Conservation (phyloP, 208 protist species). For the Leishmania tropica region DNA sequence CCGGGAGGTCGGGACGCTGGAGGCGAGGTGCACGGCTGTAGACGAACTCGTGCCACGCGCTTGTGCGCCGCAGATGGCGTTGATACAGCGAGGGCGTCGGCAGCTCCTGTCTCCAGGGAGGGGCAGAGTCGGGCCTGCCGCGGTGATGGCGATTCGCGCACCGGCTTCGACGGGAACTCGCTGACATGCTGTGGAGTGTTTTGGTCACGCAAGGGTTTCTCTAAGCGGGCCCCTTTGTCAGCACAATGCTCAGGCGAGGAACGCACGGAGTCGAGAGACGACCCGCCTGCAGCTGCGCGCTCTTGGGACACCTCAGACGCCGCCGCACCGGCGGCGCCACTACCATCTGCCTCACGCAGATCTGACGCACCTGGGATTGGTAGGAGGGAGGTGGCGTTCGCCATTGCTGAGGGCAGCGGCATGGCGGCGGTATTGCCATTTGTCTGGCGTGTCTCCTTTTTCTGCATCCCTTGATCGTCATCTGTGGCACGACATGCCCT, state of each 20-base stretch:
- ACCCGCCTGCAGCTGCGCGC: background rate
- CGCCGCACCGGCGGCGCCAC: background rate
- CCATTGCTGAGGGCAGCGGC: background rate
- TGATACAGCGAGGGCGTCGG: background rate
- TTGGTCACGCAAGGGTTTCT: background rate
- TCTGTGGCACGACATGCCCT: background rate
- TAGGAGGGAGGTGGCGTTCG: background rate
- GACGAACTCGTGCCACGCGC: background rate
- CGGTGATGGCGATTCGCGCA: background rate
- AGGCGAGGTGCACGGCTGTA: slow-evolving; percentile 5
- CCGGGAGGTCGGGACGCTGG: slow-evolving; percentile 1
- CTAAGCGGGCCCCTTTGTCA: background rate
- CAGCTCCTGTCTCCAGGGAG: background rate
- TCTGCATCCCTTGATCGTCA: background rate
- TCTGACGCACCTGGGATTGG: background rate
- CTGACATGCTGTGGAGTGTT: background rate
- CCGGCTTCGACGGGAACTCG: background rate
- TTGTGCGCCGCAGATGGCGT: background rate
- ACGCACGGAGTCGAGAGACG: background rate
- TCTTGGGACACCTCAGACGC: background rate
- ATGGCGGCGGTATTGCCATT: background rate
- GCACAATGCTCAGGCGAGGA: background rate
- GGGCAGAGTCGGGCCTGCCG: background rate
- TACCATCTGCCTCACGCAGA: background rate
- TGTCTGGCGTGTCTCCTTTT: background rate